A percentile compares a stretch with the other conserved stretches of the same genome.
These are phyloP conservation scores for Cydonia oblonga DNA, from an alignment of 331 rosid genomes.

Conservation along the genomic window DNA sequence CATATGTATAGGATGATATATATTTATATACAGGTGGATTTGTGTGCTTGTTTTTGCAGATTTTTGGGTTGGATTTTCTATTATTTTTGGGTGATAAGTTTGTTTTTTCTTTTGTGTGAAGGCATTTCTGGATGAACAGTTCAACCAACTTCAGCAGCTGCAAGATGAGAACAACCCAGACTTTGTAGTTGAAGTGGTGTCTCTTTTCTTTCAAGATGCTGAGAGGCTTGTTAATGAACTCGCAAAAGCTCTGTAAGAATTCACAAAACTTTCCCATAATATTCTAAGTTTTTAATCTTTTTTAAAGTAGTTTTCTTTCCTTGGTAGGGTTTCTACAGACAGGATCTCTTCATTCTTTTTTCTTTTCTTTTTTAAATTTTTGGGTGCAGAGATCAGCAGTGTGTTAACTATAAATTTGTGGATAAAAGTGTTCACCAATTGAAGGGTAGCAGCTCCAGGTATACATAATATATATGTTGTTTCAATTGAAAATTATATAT, in stretches of 20 bases:
- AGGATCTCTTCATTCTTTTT: background rate
- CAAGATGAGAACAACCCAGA: conserved; percentile 79
- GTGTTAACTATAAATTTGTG: conserved; percentile 47
- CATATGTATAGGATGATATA: background rate
- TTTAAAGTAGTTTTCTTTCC: background rate
- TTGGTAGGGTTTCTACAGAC: background rate
- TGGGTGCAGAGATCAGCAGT: conserved; percentile 36
- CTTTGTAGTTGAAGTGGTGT: conserved; percentile 69
- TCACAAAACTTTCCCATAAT: background rate
- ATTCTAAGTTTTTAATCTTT: background rate
- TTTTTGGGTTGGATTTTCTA: background rate
- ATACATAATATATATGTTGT: background rate
- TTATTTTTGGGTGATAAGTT: background rate
- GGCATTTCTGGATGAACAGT: conserved; percentile 70
- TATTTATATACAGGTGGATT: background rate
- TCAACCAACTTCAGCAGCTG: conserved; percentile 49
- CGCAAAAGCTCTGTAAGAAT: conserved; percentile 39
- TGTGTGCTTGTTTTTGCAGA: background rate
- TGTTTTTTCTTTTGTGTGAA: conserved; percentile 11
- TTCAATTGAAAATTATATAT: no score
- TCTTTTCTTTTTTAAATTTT: background rate
- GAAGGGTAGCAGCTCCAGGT: conserved; percentile 96
- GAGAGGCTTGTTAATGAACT: conserved; percentile 57
- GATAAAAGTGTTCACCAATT: conserved; percentile 74
- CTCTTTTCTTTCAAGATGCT: conserved; percentile 65